Evolutionary conservation across 2,329 filamentous ascomycete genomes (phyloP).

Genomic region (Chaetomium olivaceum): DNA sequence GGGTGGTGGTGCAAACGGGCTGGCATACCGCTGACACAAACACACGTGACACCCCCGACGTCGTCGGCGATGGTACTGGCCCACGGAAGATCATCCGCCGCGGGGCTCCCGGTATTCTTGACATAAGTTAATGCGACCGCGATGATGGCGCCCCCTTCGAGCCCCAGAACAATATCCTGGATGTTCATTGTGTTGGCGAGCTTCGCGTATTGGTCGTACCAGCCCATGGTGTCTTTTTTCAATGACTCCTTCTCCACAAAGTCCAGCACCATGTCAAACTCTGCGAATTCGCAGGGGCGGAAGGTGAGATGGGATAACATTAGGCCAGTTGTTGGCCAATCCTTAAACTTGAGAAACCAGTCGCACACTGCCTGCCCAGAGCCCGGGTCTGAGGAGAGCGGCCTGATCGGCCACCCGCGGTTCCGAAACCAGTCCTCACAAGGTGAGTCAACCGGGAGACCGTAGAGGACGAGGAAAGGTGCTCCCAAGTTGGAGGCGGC

Average conservation of each 20-base stretch:
- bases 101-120: constrained; percentile 47
- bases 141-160: constrained; percentile 51
- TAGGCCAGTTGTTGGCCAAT: constrained; percentile 48
- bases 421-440: constrained; percentile 55
- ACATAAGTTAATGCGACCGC: constrained; percentile 58
- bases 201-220: constrained; percentile 60
- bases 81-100: constrained; percentile 57
- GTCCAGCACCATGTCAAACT: constrained; percentile 50
- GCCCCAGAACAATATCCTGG: constrained; percentile 55
- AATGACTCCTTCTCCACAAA: constrained; percentile 52
- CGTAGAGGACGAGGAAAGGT: constrained; percentile 62
- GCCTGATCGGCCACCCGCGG: constrained; percentile 55
- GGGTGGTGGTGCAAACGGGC: background rate
- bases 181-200: constrained; percentile 51
- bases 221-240: constrained; percentile 53
- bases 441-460: constrained; percentile 48
- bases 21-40: constrained; percentile 57
- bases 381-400: constrained; percentile 47
- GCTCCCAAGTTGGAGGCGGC: constrained; percentile 57
- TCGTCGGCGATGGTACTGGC: constrained; percentile 50
- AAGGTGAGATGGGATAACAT: constrained; percentile 47
- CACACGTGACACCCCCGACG: constrained; percentile 61
- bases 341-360: constrained; percentile 54
- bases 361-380: constrained; percentile 54
- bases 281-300: constrained; percentile 46